Evolutionary conservation across 176 grass and related monocot genomes (phyloP).

Genomic region (Musa beccarii): DNA sequence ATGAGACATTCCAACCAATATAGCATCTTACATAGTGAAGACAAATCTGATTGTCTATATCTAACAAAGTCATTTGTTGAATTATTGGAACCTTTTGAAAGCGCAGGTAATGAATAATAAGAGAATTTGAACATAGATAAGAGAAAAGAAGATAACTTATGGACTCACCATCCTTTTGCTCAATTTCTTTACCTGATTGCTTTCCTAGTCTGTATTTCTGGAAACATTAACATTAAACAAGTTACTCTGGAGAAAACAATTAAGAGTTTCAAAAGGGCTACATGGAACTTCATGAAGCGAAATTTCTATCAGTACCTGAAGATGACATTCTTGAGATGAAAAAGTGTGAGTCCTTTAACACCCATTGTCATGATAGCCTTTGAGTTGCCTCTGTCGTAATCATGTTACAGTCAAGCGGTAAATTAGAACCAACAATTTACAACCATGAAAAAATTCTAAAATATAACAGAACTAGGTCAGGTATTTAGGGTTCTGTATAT

Average conservation of each 20-base stretch:
- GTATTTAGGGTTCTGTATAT: not conserved
- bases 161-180: slow-evolving; percentile 90
- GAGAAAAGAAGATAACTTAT: slow-evolving; percentile 9
- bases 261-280: slow-evolving; percentile 2
- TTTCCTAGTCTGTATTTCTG: slow-evolving; percentile 99
- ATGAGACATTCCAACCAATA: too few relatives aligned
- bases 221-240: slow-evolving; percentile 11
- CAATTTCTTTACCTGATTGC: slow-evolving; percentile 83
- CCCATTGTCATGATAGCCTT: slow-evolving; percentile 99
- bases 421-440: not conserved
- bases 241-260: slow-evolving; percentile 2
- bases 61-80: not conserved
- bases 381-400: slow-evolving; percentile 72
- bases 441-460: not conserved
- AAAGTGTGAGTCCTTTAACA: slow-evolving; percentile 90
- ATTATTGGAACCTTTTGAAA: not conserved
- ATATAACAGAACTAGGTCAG: not conserved
- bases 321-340: slow-evolving; percentile 98
- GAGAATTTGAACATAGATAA: not conserved
- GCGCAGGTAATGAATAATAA: not conserved
- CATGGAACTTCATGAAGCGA: slow-evolving; percentile 5
- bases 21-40: too few relatives aligned
- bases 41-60: too few relatives aligned
- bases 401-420: not conserved
- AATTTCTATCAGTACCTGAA: slow-evolving; percentile 58